A percentile compares a stretch with the other conserved stretches of the same genome.
Conservation (phyloP, 2,329 filamentous ascomycete species). For the Ophiostoma himal-ulmi region DNA sequence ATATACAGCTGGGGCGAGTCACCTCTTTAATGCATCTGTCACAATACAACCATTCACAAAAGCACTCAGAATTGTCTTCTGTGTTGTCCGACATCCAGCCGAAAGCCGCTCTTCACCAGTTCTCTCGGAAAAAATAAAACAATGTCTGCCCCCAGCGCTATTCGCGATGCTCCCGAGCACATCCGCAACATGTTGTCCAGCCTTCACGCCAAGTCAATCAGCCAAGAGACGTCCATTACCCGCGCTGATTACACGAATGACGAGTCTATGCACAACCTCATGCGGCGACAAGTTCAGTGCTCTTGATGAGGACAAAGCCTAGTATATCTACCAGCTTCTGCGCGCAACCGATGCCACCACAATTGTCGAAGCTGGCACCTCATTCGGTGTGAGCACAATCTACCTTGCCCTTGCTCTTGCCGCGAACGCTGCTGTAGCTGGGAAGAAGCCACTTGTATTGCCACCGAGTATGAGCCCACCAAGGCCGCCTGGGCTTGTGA, state of each 20-base stretch:
- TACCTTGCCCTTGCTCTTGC: constrained; percentile 56
- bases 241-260: background rate
- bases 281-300: constrained; percentile 6
- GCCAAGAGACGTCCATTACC: background rate
- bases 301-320: constrained; percentile 23
- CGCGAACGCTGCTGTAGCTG: constrained; percentile 24
- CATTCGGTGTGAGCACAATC: constrained; percentile 57
- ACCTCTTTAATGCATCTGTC: background rate
- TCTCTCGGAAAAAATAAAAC: background rate
- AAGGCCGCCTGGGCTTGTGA: constrained; percentile 49
- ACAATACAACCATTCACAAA: background rate
- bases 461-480: constrained; percentile 52
- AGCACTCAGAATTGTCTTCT: background rate
- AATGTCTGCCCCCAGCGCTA: background rate
- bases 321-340: constrained; percentile 50
- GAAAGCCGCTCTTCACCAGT: background rate
- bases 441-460: constrained; percentile 42
- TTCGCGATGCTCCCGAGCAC: background rate
- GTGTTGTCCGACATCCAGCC: no score
- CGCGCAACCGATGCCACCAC: constrained; percentile 44
- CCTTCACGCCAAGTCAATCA: background rate
- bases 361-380: constrained; percentile 56
- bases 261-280: background rate
- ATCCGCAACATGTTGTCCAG: background rate
- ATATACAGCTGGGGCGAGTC: background rate